Percentiles rank a stretch among this genome's conserved stretches.
phyloP scores from a whole-genome alignment of 192 early-diverging fungal species.

The Oehlia diaphana region DNA sequence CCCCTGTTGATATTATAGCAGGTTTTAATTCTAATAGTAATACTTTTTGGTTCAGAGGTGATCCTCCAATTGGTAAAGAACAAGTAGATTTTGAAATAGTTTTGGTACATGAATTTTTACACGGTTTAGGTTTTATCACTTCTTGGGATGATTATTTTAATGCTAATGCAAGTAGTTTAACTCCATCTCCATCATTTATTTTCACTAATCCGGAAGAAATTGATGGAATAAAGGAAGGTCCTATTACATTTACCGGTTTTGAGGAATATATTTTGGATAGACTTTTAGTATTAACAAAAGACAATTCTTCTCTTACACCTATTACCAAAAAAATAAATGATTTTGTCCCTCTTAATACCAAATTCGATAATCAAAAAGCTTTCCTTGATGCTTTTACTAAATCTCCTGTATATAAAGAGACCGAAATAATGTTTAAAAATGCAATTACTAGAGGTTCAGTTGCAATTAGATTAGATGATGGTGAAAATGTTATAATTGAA shows the following conservation, averaged over 20 bases:
- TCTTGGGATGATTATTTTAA: not conserved
- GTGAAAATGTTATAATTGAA: not conserved
- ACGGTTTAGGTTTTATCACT: constrained; percentile 10
- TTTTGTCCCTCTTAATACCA: not conserved
- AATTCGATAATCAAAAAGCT: not conserved
- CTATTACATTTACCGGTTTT: constrained; percentile 14
- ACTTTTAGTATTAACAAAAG: constrained; percentile 5
- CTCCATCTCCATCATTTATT: not conserved
- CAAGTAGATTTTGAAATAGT: constrained; percentile 11
- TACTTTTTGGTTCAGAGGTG: not conserved
- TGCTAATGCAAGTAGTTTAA: not conserved
- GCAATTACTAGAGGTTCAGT: not conserved
- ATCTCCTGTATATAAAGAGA: not conserved
- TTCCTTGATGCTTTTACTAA: not conserved
- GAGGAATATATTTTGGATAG: not conserved
- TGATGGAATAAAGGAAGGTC: not conserved
- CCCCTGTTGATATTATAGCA: not conserved
- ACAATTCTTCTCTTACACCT: not conserved
- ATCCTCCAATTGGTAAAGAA: not conserved
- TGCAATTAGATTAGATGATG: not conserved
- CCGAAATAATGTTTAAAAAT: not conserved
- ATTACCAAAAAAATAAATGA: not conserved
- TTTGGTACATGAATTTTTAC: constrained; percentile 7
- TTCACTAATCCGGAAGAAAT: not conserved
- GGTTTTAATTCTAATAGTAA: not conserved